Base-by-base conservation (phyloP, 2,329 filamentous ascomycete genomes). In the Epichloe aotearoae region DNA sequence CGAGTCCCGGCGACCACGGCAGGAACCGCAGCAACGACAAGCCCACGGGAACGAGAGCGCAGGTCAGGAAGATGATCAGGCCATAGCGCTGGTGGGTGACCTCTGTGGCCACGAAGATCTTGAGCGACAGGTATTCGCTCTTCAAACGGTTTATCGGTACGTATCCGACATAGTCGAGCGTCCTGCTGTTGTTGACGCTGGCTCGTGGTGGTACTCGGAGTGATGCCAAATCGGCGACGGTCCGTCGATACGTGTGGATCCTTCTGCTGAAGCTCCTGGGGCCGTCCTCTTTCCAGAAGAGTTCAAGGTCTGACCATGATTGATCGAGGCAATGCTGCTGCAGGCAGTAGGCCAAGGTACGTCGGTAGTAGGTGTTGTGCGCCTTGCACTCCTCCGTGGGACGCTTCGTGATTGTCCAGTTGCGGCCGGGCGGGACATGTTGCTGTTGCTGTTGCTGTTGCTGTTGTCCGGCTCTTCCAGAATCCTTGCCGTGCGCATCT, bases 21-120 rank as follows among this genome's bases (percentile, higher is more conserved):
- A 65, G 33, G 42, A 63, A 64, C 6, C 63, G 61, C 7, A 63
- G 54, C 1, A 65, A 48, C 7, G 62, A 64, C 11, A 62, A 44
- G 15, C 50, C 52, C 30, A 65, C 56, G 2, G 64, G 64, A 38
- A 66, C 54, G 5, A 52, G 50, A 2, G 57, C 50, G 11, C 55
- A 52, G 3, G 55, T 58, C 2, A 60, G 50, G 15, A 63, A 43
- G 3, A 65, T 40, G 17, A 60, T 52, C n/a, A 66, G 50, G 33
- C 60, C 51, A 38, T 52, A 59, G 62, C 52, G 23, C 44, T 46
- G 26, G 52, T 59, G 46, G 46, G 52, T 44, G 33, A 51, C 46
- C 54, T 60, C 37, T 20, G 47, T 53, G 2, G 5, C 40, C 3
- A 43, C 49, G 30, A 49, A 52, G 15, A 38, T 37, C 14, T 11